Percentiles rank a stretch among this genome's conserved stretches.
These are phyloP conservation scores for Stephanodiscus triporus DNA, from an alignment of 108 stramenopile species.

Conservation along the genomic window DNA sequence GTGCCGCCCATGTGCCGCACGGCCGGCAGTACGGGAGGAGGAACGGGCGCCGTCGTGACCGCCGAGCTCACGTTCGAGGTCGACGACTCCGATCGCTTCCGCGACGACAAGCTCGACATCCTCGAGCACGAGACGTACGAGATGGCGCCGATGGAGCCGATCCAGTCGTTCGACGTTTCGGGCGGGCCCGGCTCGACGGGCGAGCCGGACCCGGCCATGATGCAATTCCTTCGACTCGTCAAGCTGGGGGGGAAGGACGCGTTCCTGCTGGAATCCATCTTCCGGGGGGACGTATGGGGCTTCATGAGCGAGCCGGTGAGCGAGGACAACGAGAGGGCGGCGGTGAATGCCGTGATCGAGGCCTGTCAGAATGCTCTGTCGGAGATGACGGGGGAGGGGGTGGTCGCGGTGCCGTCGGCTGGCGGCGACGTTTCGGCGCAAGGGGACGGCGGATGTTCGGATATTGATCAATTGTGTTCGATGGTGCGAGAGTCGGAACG, in stretches of 20 bases:
- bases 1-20: conserved; percentile 55
- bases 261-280: conserved; percentile 92
- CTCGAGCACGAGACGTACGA: conserved; percentile 88
- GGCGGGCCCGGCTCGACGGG: conserved; percentile 65
- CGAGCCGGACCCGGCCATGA: conserved; percentile 87
- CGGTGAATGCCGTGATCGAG: conserved; percentile 62
- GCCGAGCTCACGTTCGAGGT: conserved; percentile 81
- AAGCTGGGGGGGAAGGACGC: conserved; percentile 85
- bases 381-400: conserved; percentile 61
- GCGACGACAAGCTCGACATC: conserved; percentile 89
- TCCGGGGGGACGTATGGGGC: conserved; percentile 93
- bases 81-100: conserved; percentile 79
- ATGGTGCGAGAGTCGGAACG: conserved; percentile 73
- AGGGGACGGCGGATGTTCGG: conserved; percentile 15
- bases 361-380: conserved; percentile 64
- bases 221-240: conserved; percentile 85
- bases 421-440: no score
- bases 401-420: no score
- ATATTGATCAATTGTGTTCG: conserved; percentile 52
- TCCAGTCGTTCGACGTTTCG: conserved; percentile 78
- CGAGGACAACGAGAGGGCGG: conserved; percentile 79
- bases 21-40: not conserved
- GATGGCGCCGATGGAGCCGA: conserved; percentile 79
- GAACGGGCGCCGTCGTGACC: conserved; percentile 42
- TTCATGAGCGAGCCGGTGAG: conserved; percentile 92